Evolutionary conservation across 164 flowering plant species (phyloP).

Genomic region (Brasenia schreberi): DNA sequence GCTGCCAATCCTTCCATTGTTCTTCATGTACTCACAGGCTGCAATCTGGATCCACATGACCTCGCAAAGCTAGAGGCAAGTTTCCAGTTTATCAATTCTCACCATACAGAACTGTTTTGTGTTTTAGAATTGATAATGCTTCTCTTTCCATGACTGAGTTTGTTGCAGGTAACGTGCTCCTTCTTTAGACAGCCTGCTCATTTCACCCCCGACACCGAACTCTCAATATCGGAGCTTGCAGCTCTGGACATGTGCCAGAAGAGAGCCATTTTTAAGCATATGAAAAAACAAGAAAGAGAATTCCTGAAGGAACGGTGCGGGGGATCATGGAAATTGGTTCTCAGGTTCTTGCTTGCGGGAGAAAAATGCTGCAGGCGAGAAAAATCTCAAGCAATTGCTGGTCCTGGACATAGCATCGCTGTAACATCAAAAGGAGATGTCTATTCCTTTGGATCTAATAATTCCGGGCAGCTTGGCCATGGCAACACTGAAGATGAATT

Average conservation of each 20-base stretch:
- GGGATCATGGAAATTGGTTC: conserved; percentile 92
- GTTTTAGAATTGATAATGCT: conserved; percentile 55
- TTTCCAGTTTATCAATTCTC: conserved; percentile 2
- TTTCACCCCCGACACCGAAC: conserved; percentile 59
- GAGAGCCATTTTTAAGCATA: conserved; percentile 81
- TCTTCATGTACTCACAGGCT: conserved; percentile 84
- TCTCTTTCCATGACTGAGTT: conserved; percentile 32
- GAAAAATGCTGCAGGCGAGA: conserved; percentile 80
- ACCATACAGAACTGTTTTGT: not conserved
- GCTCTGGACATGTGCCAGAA: conserved; percentile 91
- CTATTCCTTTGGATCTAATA: conserved; percentile 86
- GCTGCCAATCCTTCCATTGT: conserved; percentile 89
- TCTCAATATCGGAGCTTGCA: conserved; percentile 88
- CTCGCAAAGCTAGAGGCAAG: conserved; percentile 98
- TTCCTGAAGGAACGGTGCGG: conserved; percentile 65
- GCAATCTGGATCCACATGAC: conserved; percentile 79
- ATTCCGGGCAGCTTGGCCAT: conserved; percentile 93
- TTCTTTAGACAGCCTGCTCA: conserved; percentile 90
- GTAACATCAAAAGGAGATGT: conserved; percentile 73
- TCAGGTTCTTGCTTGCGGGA: conserved; percentile 83
- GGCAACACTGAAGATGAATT: conserved; percentile 69
- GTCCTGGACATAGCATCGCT: conserved; percentile 93
- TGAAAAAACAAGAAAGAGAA: conserved; percentile 46
- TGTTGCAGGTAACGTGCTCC: conserved; percentile 78
- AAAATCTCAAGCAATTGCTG: conserved; percentile 86